Evolutionary conservation across 2,329 filamentous ascomycete species (phyloP), one percentile per base, ranked within the genome.

Genomic region (Colletotrichum navitas): DNA sequence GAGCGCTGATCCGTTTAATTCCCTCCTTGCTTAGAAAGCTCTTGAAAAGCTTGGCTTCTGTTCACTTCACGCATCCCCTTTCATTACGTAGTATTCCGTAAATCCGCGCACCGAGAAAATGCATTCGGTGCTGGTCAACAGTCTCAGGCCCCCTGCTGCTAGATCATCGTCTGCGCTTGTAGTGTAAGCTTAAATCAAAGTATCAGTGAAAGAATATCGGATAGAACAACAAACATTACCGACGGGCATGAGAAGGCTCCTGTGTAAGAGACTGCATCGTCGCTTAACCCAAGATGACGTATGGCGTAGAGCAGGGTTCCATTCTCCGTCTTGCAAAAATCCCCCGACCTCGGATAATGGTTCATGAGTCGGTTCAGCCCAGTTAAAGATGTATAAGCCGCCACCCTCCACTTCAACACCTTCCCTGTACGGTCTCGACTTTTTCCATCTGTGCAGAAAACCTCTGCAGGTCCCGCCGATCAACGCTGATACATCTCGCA

Each of bases 401-500:
- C 45, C 34, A 29, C 60, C 58, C 34, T 2, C 39, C 8, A 26
- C 45, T 63, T 3, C n/a, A 5, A 34, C n/a, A 51, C 29, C 32
- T 49, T 63, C 60, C 1, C 8, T n/a, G 18, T 12, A 32, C 34
- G 16, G 34, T 14, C 24, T 39, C 34, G 60, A 26, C 60, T 34
- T 10, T 39, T 56, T n/a, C n/a, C 32, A 36, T 34, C n/a, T 8
- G 32, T 29, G n/a, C 18, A 39, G 16, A 32, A 56, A 29, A 8
- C 43, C 34, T 47, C 24, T 63, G 60, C 34, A 63, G 60, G 45
- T 29, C 29, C 60, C 32, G 45, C 60, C 24, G 60, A 41, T 63
- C 45, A 41, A 52, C 45, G 34, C 24, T 41, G 32, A 63, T 36
- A 29, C 26, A 41, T 29, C 43, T 34, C 21, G 7, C 11, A 29